These are phyloP conservation scores for Kodamaea arcana DNA, from an alignment of 1,139 yeast genomes.

Conservation along the genomic window DNA sequence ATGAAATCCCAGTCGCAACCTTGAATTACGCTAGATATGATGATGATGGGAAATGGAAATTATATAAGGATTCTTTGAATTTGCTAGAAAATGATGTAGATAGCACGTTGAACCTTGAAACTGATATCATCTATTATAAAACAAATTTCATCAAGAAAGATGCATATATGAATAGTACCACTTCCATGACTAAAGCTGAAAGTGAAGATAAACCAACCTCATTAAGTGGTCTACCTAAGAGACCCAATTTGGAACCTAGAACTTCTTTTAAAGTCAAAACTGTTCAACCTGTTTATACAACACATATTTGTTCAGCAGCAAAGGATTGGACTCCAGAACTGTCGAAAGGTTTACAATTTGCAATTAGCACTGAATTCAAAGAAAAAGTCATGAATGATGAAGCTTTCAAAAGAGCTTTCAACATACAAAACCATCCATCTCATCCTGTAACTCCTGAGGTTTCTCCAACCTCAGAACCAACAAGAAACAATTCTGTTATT, in stretches of 20 bases:
- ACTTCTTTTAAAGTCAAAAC: slow-evolving; percentile 9
- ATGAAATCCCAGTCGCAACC: slow-evolving; percentile 43
- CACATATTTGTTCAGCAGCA: slow-evolving; percentile 35
- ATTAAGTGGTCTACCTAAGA: background rate
- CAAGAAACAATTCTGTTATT: slow-evolving; percentile 40
- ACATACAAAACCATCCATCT: slow-evolving; percentile 29
- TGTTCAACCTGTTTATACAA: slow-evolving; percentile 11
- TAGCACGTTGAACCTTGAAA: slow-evolving; percentile 35
- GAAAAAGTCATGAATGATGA: slow-evolving; percentile 38
- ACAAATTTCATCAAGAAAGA: slow-evolving; percentile 42
- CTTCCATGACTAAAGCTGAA: background rate
- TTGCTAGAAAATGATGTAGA: slow-evolving; percentile 27
- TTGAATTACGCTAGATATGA: slow-evolving; percentile 32
- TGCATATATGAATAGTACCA: slow-evolving; percentile 15
- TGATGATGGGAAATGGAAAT: slow-evolving; percentile 23
- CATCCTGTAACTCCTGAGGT: slow-evolving; percentile 43
- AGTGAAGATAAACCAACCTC: slow-evolving; percentile 2
- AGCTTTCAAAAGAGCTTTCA: slow-evolving; percentile 32
- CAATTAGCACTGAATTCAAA: slow-evolving; percentile 23
- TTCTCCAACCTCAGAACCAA: slow-evolving; percentile 43
- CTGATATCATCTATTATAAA: slow-evolving; percentile 44
- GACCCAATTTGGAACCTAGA: slow-evolving; percentile 8
- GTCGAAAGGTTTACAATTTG: slow-evolving; percentile 17
- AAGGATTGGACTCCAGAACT: slow-evolving; percentile 38
- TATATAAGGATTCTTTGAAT: slow-evolving; percentile 33